Evolutionary conservation across 768 basidiomycete genomes (phyloP).

Genomic region (Psilocybe azurescens): DNA sequence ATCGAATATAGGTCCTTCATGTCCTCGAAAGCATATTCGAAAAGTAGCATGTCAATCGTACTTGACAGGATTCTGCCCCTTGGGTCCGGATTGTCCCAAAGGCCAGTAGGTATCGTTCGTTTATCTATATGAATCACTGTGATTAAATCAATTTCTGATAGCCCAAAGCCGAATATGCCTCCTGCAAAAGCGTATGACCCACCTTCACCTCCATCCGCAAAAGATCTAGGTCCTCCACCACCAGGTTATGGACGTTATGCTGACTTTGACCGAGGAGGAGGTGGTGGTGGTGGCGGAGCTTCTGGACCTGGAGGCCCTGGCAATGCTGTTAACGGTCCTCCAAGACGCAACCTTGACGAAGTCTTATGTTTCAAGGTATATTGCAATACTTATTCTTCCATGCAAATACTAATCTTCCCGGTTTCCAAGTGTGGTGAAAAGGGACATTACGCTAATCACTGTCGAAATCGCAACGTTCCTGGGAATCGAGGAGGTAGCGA

Average conservation of each 20-base stretch:
- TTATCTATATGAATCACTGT: not conserved
- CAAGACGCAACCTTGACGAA: conserved; percentile 79
- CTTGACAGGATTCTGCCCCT: conserved; percentile 90
- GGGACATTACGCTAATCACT: conserved; percentile 96
- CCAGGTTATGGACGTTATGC: conserved; percentile 89
- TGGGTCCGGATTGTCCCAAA: conserved; percentile 84
- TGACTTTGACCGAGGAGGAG: conserved; percentile 71
- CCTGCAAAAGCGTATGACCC: conserved; percentile 77
- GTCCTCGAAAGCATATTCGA: conserved; percentile 92
- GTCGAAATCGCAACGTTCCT: conserved; percentile 88
- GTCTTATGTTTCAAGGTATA: conserved; percentile 88
- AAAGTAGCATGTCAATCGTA: conserved; percentile 91
- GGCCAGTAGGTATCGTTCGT: conserved; percentile 74
- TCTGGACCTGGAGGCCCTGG: conserved; percentile 29
- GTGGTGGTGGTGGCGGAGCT: conserved; percentile 41
- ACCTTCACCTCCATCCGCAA: conserved; percentile 73
- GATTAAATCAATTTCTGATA: conserved; percentile 30
- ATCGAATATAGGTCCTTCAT: conserved; percentile 68
- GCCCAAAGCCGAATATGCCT: conserved; percentile 80
- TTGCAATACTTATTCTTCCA: not conserved
- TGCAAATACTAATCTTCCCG: conserved; percentile 1
- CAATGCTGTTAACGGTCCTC: conserved; percentile 35
- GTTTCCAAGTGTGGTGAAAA: conserved; percentile 79
- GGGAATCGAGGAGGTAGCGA: conserved; percentile 89
- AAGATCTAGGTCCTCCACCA: conserved; percentile 89